Evolutionary conservation across 2,329 filamentous ascomycete genomes (phyloP).

Genomic region (Xylariaceae sp.): DNA sequence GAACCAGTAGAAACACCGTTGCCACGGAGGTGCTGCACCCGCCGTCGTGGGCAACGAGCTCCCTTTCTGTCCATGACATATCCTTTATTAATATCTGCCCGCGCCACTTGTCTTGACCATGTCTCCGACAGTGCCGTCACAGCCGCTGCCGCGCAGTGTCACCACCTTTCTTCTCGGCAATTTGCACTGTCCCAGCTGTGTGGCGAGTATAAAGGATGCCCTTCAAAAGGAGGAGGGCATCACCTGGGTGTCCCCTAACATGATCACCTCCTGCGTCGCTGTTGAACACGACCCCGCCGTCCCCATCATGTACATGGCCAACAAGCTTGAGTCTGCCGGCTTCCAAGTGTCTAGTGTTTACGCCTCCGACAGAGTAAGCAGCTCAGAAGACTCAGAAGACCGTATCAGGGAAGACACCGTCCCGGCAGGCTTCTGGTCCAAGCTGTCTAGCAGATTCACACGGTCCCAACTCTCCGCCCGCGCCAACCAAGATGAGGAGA

Average conservation of each 20-base stretch:
- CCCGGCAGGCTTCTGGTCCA: too few species aligned
- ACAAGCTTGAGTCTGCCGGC: slow-evolving; percentile 51
- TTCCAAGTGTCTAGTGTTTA: slow-evolving; percentile 54
- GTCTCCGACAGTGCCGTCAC: slow-evolving; percentile 22
- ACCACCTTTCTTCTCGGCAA: slow-evolving; percentile 66
- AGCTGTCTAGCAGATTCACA: slow-evolving; percentile 19
- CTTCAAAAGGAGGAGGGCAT: slow-evolving; percentile 45
- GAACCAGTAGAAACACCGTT: too few species aligned
- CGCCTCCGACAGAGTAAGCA: slow-evolving; percentile 31
- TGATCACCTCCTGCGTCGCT: slow-evolving; percentile 61
- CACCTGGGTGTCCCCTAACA: slow-evolving; percentile 63
- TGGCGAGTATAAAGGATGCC: slow-evolving; percentile 59
- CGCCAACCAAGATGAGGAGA: slow-evolving; percentile 17
- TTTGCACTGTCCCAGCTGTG: slow-evolving; percentile 74
- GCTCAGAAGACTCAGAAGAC: slow-evolving; percentile 19
- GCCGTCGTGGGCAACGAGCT: too few species aligned
- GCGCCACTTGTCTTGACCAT: slow-evolving; percentile 16
- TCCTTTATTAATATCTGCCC: slow-evolving; percentile 8
- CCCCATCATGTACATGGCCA: slow-evolving; percentile 41
- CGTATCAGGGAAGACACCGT: too few species aligned
- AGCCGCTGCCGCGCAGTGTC: slow-evolving; percentile 42
- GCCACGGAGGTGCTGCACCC: too few species aligned
- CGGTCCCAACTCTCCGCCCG: slow-evolving; percentile 4
- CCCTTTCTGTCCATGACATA: slow-evolving; percentile 13
- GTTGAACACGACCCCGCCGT: slow-evolving; percentile 49